phyloP scores from a whole-genome alignment of 1,139 yeast species.

The Pichia sp. region DNA sequence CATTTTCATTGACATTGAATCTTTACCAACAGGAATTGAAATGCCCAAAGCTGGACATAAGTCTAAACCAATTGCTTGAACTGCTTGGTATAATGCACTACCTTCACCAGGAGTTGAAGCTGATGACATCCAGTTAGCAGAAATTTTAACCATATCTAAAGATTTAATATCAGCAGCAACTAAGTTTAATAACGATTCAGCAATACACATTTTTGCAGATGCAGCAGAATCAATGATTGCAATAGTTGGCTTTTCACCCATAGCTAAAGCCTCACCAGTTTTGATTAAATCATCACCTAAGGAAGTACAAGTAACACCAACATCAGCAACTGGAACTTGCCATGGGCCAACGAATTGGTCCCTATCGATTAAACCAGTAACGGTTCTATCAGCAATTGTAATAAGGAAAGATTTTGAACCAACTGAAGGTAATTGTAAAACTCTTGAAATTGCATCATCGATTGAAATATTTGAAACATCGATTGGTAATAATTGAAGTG shows the following conservation, averaged over 20 bases:
- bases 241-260: slow-evolving; percentile 93
- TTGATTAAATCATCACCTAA: slow-evolving; percentile 62
- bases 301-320: slow-evolving; percentile 91
- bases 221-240: slow-evolving; percentile 91
- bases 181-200: slow-evolving; percentile 84
- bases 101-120: slow-evolving; percentile 97
- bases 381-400: slow-evolving; percentile 95
- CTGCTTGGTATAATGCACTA: slow-evolving; percentile 90
- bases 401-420: slow-evolving; percentile 93
- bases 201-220: slow-evolving; percentile 95
- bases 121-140: slow-evolving; percentile 99
- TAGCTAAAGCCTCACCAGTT: slow-evolving; percentile 95
- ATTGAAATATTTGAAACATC: slow-evolving; percentile 27
- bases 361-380: slow-evolving; percentile 93
- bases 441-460: slow-evolving; percentile 71
- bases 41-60: slow-evolving; percentile 90
- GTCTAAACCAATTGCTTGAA: slow-evolving; percentile 91
- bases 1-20: slow-evolving; percentile 99
- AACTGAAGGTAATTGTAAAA: slow-evolving; percentile 84
- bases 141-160: slow-evolving; percentile 69
- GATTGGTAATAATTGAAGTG: slow-evolving; percentile 51
- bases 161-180: slow-evolving; percentile 85
- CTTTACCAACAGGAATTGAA: slow-evolving; percentile 96
- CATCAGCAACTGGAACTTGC: slow-evolving; percentile 99
- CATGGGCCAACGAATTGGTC: slow-evolving; percentile 99